Base-by-base conservation (phyloP, 2,329 filamentous ascomycete species). In the Fusarium agapanthi region DNA sequence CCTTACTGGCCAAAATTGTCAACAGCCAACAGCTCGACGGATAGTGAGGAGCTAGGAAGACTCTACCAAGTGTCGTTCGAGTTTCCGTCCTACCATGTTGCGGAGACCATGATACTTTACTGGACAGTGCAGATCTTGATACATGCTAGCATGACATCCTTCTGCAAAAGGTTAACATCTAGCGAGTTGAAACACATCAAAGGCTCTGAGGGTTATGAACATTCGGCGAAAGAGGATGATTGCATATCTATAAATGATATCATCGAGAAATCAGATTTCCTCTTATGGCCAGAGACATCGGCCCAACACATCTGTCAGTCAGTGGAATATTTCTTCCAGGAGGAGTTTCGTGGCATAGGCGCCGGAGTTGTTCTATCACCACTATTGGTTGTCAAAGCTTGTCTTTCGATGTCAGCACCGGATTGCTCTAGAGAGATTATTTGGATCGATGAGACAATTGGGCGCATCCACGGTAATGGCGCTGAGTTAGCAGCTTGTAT, bases 161-260 rank as follows among this genome's bases (percentile, higher is more conserved):
- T 38, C 0, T 26, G 0, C 6, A 10, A 41, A 1, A 37, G 2
- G 2, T 5, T 26, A 7, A 7, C 12, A 22, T 26, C 14, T 3
- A 28, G 18, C 18, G 32, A 22, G 6, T 8, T 0, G 0, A 2
- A 26, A 2, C 10, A 22, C 1, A 3, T 5, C 7, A 1, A 13
- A 13, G 0, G 1, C 0, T 14, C 10, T 2, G n/a, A 24, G 6
- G 16, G 0, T 5, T 7, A 24, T 10, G 14, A 13, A 12, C 0
- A 3, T 11, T 14, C 16, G 16, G 5, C 3, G 7, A 15, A 12
- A 5, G 7, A 7, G 7, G 11, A 20, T 3, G 6, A 10, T 7
- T 9, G 0, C 0, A 16, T 15, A 8, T 35, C 1, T 35, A 6
- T 35, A 35, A 35, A 10, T 18, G 1, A 18, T 3, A 15, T n/a